Evolutionary conservation across 2,329 filamentous ascomycete species (phyloP).

Genomic region (Aureobasidium sp.): DNA sequence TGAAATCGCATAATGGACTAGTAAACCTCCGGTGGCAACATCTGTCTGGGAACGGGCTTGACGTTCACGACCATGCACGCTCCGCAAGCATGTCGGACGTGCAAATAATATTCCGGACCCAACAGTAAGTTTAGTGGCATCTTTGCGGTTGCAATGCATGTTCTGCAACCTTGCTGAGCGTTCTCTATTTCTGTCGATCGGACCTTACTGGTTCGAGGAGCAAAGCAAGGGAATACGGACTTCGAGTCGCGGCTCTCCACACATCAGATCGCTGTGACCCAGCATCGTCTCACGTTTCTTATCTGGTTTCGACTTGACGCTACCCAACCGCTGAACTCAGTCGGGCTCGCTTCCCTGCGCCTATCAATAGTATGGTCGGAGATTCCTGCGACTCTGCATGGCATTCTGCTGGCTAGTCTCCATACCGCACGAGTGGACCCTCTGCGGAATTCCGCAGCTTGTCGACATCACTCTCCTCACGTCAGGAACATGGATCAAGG

Average conservation of each 20-base stretch:
- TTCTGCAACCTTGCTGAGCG: slow-evolving; percentile 14
- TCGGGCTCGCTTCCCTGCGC: slow-evolving; percentile 6
- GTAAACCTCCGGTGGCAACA: slow-evolving; percentile 13
- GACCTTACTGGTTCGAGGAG: slow-evolving; percentile 15
- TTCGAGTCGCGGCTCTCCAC: slow-evolving; percentile 17
- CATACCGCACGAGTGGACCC: slow-evolving; percentile 15
- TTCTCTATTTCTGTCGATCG: slow-evolving; percentile 15
- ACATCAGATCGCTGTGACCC: slow-evolving; percentile 16
- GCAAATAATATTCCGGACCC: slow-evolving; percentile 13
- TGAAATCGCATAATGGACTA: slow-evolving; percentile 15
- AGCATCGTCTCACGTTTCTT: slow-evolving; percentile 32
- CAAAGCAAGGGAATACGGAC: slow-evolving; percentile 16
- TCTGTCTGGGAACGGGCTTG: slow-evolving; percentile 6
- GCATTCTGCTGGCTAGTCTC: slow-evolving; percentile 15
- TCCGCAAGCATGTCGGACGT: slow-evolving; percentile 9
- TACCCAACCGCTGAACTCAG: slow-evolving; percentile 16
- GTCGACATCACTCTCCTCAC: slow-evolving; percentile 32
- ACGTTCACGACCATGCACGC: slow-evolving; percentile 9
- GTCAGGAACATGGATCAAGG: slow-evolving; percentile 30
- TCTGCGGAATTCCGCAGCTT: slow-evolving; percentile 25
- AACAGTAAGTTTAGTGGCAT: slow-evolving; percentile 15
- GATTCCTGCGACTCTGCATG: slow-evolving; percentile 16
- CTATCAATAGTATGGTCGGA: slow-evolving; percentile 18
- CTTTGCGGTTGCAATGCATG: slow-evolving; percentile 5
- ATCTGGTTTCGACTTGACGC: slow-evolving; percentile 23